A percentile compares a stretch with the other conserved stretches of the same genome.
These are phyloP conservation scores for Cladosporium sp. DNA, from an alignment of 2,329 filamentous ascomycete genomes.

Conservation along the genomic window DNA sequence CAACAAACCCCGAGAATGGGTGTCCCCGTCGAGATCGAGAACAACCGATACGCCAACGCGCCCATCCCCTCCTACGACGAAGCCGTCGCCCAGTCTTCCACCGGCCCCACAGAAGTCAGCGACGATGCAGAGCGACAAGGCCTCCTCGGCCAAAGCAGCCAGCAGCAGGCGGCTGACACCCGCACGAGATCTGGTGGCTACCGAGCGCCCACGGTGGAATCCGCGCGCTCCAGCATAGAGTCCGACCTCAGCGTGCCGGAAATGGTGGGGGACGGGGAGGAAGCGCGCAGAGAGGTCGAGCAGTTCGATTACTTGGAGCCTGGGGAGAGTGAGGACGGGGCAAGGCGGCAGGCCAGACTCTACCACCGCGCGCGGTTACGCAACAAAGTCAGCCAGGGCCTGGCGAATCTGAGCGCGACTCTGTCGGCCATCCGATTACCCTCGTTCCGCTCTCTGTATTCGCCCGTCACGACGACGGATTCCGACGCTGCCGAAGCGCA, in stretches of 20 bases:
- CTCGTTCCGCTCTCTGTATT: constrained; percentile 43
- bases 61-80: constrained; percentile 84
- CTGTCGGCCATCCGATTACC: constrained; percentile 54
- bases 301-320: constrained; percentile 81
- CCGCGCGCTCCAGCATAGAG: constrained; percentile 59
- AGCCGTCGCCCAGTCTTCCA: constrained; percentile 59
- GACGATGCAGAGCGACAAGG: constrained; percentile 74
- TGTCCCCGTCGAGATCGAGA: constrained; percentile 8
- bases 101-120: constrained; percentile 57
- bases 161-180: constrained; percentile 17
- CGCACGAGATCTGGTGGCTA: constrained; percentile 53
- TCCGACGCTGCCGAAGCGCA: constrained; percentile 7
- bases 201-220: constrained; percentile 77
- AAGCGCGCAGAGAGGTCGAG: constrained; percentile 70
- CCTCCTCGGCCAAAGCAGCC: constrained; percentile 53
- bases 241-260: constrained; percentile 48
- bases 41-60: constrained; percentile 32
- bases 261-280: constrained; percentile 48
- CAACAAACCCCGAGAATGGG: constrained; percentile 8
- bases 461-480: constrained; percentile 21
- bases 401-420: constrained; percentile 53
- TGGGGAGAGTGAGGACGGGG: constrained; percentile 20
- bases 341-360: constrained; percentile 22
- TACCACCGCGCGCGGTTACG: constrained; percentile 39
- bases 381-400: constrained; percentile 52